Evolutionary conservation across 257 asterid species (phyloP), one percentile per base, ranked within the genome.

Genomic region (Capsicum pubescens): DNA sequence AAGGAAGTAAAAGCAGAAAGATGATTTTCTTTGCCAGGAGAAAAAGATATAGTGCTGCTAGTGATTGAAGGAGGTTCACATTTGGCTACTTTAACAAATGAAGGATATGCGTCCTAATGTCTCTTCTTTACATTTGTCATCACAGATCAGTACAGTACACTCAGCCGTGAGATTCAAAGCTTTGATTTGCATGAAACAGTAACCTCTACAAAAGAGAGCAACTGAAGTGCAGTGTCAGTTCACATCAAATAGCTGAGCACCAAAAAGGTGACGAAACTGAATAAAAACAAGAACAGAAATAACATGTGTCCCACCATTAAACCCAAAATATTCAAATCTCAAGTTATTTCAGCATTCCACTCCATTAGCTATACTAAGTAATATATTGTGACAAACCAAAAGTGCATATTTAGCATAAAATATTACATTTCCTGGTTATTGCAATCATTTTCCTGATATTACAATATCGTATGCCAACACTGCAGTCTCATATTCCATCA

Each of bases 81-180:
- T 2, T 4, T 64, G 44, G 71, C 44, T 64, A 26, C 26, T 44
- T 44, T 4, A 0, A 64, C 15, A 64, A 21, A 63, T 63, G 71
- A 7, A 46, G 59, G 80, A n/a, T 72, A n/a, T 19, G 59, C n/a
- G 10, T 72, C 36, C 80, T 46, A 46, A 72, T 71, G 57, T 44
- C 79, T 11, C 79, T 1, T 19, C 79, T 70, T 70, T 42, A 6
- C 79, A 71, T 44, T 69, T 71, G 79, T 46, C 58, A 71, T 71
- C 72, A 66, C 42, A 66, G 19, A 66, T 66, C 72, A 39, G 77
- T 68, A 39, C 54, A 39, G 32, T 2, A 14, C 77, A 68, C 48
- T 39, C 26, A 36, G 50, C 54, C 35, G 35, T 19, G 60, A 72
- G 3, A 48, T 72, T 72, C 56, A 71, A 32, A 19, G 19, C 44